phyloP scores from a whole-genome alignment of 164 flowering plant species.

The Annona cherimola region DNA sequence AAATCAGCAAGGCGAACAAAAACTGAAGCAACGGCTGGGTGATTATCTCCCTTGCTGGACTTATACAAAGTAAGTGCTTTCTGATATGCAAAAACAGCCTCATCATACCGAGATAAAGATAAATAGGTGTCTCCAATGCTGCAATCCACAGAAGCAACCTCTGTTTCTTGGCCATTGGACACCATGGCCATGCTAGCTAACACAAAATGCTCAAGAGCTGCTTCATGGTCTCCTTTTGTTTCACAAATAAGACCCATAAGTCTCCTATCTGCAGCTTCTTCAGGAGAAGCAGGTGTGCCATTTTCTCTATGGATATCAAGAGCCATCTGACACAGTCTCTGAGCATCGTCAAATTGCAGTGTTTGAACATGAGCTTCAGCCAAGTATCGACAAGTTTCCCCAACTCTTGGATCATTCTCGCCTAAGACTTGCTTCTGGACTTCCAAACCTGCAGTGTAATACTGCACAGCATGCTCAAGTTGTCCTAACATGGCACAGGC shows the following conservation, averaged over 20 bases:
- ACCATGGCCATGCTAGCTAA: constrained; percentile 92
- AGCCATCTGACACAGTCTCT: constrained; percentile 70
- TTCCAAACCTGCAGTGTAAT: constrained; percentile 66
- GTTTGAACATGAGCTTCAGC: constrained; percentile 94
- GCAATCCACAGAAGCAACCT: constrained; percentile 80
- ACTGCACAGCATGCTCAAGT: constrained; percentile 66
- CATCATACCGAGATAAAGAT: constrained; percentile 74
- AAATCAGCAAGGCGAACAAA: constrained; percentile 85
- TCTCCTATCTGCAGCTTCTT: constrained; percentile 93
- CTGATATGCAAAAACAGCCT: constrained; percentile 84
- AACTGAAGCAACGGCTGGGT: constrained; percentile 80
- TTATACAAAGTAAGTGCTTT: constrained; percentile 85
- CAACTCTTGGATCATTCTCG: constrained; percentile 80
- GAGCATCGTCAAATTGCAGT: constrained; percentile 86
- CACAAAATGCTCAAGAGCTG: constrained; percentile 93
- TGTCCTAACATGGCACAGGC: constrained; percentile 86
- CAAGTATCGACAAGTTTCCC: constrained; percentile 88
- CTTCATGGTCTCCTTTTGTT: constrained; percentile 82
- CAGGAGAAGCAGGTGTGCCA: constrained; percentile 65
- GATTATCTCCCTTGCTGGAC: constrained; percentile 81
- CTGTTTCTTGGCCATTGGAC: constrained; percentile 73
- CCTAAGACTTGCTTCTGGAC: constrained; percentile 72
- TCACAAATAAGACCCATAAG: constrained; percentile 97
- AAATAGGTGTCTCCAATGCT: constrained; percentile 92
- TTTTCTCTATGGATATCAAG: constrained; percentile 78